Base-by-base conservation (phyloP, 169 alveolate species). In the Babesia divergens region DNA sequence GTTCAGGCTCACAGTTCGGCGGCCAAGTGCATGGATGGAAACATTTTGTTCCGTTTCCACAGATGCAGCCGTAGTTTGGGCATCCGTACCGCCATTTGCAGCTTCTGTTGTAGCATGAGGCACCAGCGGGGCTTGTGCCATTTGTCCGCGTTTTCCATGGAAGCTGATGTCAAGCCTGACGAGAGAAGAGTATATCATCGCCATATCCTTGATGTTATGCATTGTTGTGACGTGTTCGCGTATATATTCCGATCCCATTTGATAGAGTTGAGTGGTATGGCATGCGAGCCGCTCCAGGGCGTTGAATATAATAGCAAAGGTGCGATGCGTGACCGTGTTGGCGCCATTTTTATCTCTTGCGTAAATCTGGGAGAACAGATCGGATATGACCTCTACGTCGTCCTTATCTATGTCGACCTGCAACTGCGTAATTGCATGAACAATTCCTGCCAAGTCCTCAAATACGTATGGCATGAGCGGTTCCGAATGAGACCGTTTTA, bases 361-460 rank as follows among this genome's bases (percentile, higher is more conserved):
- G 62, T 76, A 76, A 38, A 66, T 38, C 28, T 50, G n/a, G 13
- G 35, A 38, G 58, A 65, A 76, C n/a, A 66, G 16, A 18, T 66
- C 49, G 47, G 40, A 37, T 22, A 47, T 16, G 43, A 44, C 20
- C 16, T n/a, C 31, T 24, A 54, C 28, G 31, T 59, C 70, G 6
- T 8, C 40, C 37, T 20, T 22, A 8, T 26, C 47, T 16, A 76
- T 20, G 4, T n/a, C 67, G 14, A 55, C 55, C 29, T 54, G 50
- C 46, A 46, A 24, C 29, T 35, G 46, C 20, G 58, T n/a, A 43
- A 59, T 37, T 20, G 72, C 70, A 22, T 76, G 62, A 26, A 76
- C 18, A 18, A 76, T 76, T 1, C 85, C 85, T 0, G 74, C 85
- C 22, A 76, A 0, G 44, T 76, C 85, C 55, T 76, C 85, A 40